These are phyloP conservation scores for Alternaria solani DNA, from an alignment of 2,329 filamentous ascomycete species.

Conservation along the genomic window DNA sequence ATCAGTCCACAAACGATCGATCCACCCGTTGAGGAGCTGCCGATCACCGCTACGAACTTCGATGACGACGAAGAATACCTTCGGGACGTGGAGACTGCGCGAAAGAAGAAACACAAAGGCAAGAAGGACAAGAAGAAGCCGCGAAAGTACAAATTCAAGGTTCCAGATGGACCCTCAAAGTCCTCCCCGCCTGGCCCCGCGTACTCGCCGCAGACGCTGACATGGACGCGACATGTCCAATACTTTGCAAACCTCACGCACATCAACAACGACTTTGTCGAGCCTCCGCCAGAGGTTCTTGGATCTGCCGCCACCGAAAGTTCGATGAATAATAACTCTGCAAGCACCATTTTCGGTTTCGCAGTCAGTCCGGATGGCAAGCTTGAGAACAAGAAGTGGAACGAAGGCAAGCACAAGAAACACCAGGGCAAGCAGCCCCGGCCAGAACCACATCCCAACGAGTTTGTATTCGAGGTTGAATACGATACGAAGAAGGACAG, in stretches of 20 bases:
- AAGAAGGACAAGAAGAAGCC: slow-evolving; percentile 49
- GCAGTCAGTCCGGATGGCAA: slow-evolving; percentile 37
- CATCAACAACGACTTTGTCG: slow-evolving; percentile 76
- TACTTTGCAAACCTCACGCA: slow-evolving; percentile 94
- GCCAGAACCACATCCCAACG: slow-evolving; percentile 65
- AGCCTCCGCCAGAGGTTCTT: slow-evolving; percentile 12
- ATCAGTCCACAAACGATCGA: slow-evolving; percentile 1
- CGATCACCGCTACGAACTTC: slow-evolving; percentile 16
- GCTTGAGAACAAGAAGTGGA: slow-evolving; percentile 60
- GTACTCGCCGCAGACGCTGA: slow-evolving; percentile 84
- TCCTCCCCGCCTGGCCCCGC: slow-evolving; percentile 82
- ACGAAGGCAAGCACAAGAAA: slow-evolving; percentile 70
- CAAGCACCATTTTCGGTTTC: slow-evolving; percentile 35
- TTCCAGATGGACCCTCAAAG: slow-evolving; percentile 76
- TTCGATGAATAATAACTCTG: slow-evolving; percentile 18
- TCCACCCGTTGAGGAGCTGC: slow-evolving; percentile 13
- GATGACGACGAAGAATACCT: slow-evolving; percentile 45
- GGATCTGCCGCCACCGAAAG: neutral
- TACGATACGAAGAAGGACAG: slow-evolving; percentile 84
- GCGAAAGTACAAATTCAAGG: slow-evolving; percentile 57
- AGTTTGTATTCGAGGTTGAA: slow-evolving; percentile 80
- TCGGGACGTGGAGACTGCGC: slow-evolving; percentile 54
- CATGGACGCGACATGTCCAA: slow-evolving; percentile 82
- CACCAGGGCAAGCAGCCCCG: slow-evolving; percentile 58
- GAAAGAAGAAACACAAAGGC: slow-evolving; percentile 61